Evolutionary conservation across 805 yeast genomes (phyloP), one percentile per base, ranked within the genome.

Genomic region (Cyberlindnera mrakii): DNA sequence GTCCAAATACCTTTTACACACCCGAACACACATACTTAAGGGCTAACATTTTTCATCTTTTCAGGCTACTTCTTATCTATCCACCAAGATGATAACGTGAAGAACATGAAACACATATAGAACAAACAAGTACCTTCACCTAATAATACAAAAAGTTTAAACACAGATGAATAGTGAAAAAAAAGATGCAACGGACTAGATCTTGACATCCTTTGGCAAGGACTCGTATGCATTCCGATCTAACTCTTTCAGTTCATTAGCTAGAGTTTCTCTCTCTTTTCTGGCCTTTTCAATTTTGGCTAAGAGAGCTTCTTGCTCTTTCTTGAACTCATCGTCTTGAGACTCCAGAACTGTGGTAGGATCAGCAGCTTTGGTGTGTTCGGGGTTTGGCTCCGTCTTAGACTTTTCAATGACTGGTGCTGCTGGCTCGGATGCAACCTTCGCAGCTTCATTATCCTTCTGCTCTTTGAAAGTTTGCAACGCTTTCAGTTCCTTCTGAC

Each of bases 251-350:
- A 56, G 44, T 19, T 50, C 54, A 5, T 45, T 37, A 1, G 52
- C 37, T 13, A 55, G 40, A 9, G 40, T 25, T 37, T 51, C 55
- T 45, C 53, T 52, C 30, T 47, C 44, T 40, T 39, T 37, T 39
- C 40, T 53, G 1, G 58, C 56, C 7, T 44, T 54, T 31, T 46
- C 49, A 20, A 55, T 40, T 41, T 52, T 53, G 14, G 40, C 45
- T 30, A 42, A 16, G 14, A 55, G 35, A 6, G 34, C 43, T 13
- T 49, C 46, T 36, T 50, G 54, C 30, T 47, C 45, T 37, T 43
- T 35, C 8, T 41, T 23, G 42, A 49, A 45, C 14, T 35, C 36
- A 11, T 43, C 45, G 29, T 41, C 39, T 18, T 10, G 18, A 6
- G 40, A 23, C 13, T 35, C 39, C 27, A 37, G 19, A 17, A 38